Evolutionary conservation across 129 eudicot species (phyloP), one percentile per base, ranked within the genome.

Genomic region (Tagetes patula): DNA sequence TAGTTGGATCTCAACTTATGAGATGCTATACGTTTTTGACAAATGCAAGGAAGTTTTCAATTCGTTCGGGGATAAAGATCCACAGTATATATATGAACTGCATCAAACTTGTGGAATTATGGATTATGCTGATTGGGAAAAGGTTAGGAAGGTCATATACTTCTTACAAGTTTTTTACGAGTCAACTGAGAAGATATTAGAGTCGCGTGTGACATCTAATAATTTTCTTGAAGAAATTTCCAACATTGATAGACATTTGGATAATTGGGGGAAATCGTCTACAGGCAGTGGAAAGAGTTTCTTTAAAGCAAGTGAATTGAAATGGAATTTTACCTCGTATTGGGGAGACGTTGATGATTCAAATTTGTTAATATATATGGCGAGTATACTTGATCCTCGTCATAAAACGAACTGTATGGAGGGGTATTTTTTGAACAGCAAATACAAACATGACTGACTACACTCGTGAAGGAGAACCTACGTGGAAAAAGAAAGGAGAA

Each of bases 311-410:
- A 37, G 38, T 53, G 65, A 20, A 1, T 36, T 70, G 65, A n/a
- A 20, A 39, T 10, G 30, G 4, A 70, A 70, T 6, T 37, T 13
- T 27, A 4, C 3, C 38, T 10, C 59, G 9, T 70, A 54, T 30
- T 70, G 75, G 75, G 75, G 65, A 70, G 27, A 71, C 39, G 75
- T 71, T 30, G 65, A 71, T 2, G 14, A 71, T 34, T 71, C 75
- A 39, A 71, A 71, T 40, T 38, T 71, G 65, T 39, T 54, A 4
- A 70, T 70, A 14, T 70, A 70, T 70, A 30, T 70, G 3, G 53
- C 65, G 10, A 38, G 32, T 53, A 54, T 70, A 70, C 75, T 70
- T 14, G 65, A 70, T 39, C 75, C 75, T 38, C 75, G 65, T 13
- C 37, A 42, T 4, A 20, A 34, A 55, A 14, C 31, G 10, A 37